Percentiles rank a stretch among this genome's conserved stretches.
phyloP scores from a whole-genome alignment of 305 asterid species.

The Lippia alba region DNA sequence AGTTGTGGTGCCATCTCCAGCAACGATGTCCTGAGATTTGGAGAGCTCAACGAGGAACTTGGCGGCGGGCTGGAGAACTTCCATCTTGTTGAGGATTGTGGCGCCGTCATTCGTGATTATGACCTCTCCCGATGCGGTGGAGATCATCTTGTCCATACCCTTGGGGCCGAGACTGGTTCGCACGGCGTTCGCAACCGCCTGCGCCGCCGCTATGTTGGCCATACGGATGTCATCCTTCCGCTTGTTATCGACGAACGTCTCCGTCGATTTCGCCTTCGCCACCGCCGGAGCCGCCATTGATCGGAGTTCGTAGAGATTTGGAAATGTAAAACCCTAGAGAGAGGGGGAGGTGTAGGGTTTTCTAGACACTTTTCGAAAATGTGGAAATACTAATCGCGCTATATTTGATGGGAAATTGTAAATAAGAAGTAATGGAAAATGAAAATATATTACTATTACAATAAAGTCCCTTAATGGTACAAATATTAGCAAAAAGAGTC shows the following conservation, averaged over 20 bases:
- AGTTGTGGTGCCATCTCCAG: constrained; percentile 98
- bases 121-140: constrained; percentile 87
- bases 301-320: constrained; percentile 27
- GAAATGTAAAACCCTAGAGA: constrained; percentile 51
- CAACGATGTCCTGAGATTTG: constrained; percentile 91
- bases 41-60: constrained; percentile 96
- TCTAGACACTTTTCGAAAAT: constrained; percentile 15
- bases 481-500: no score
- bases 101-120: constrained; percentile 98
- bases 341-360: constrained; percentile 28
- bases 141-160: constrained; percentile 99
- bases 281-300: constrained; percentile 76
- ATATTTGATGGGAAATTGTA: no score
- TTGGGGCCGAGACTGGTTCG: constrained; percentile 94
- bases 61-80: constrained; percentile 97
- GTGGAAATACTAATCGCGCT: neutral
- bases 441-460: no score
- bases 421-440: no score
- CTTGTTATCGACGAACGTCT: constrained; percentile 94
- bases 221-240: constrained; percentile 92
- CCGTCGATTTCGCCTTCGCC: constrained; percentile 52
- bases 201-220: constrained; percentile 87
- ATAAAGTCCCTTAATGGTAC: no score
- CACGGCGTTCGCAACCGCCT: constrained; percentile 88
- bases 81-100: constrained; percentile 93